Conservation (phyloP, 2,329 filamentous ascomycete species). For the Nigrospora osmanthi region DNA sequence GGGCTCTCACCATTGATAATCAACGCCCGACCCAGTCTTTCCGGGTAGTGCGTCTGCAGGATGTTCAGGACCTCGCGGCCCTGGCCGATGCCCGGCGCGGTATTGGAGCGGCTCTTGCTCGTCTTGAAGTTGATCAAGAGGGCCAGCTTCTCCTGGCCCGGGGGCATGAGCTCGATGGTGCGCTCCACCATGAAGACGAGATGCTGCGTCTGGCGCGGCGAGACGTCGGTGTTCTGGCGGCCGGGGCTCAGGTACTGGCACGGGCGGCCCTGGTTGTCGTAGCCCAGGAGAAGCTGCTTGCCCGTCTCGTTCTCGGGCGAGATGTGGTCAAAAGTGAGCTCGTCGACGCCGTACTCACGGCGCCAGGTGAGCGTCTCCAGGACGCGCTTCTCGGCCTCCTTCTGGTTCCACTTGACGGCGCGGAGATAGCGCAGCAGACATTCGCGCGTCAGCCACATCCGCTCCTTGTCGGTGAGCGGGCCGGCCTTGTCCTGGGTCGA, state of each 20-base stretch:
- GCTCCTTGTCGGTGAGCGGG: constrained; percentile 70
- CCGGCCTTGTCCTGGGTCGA: constrained; percentile 46
- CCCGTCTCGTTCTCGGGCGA: constrained; percentile 92
- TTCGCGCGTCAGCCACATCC: constrained; percentile 84
- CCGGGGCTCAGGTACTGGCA: constrained; percentile 87
- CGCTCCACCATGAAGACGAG: constrained; percentile 94
- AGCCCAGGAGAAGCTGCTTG: constrained; percentile 87
- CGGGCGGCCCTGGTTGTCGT: constrained; percentile 75
- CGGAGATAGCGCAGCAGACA: constrained; percentile 89
- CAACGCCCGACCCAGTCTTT: constrained; percentile 79
- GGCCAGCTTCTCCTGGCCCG: constrained; percentile 78
- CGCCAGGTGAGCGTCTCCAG: constrained; percentile 80
- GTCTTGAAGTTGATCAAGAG: constrained; percentile 89
- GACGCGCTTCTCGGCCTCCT: constrained; percentile 71
- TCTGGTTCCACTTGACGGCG: constrained; percentile 81
- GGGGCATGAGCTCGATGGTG: constrained; percentile 77
- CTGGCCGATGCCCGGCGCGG: constrained; percentile 63
- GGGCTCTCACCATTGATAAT: constrained; percentile 69
- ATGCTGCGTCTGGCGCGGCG: constrained; percentile 83
- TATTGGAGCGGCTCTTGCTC: constrained; percentile 66
- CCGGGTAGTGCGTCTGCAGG: constrained; percentile 91
- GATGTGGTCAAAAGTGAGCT: constrained; percentile 77
- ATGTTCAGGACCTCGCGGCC: constrained; percentile 83
- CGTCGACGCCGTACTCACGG: constrained; percentile 78
- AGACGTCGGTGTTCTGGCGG: constrained; percentile 84